Conservation (phyloP, 768 basidiomycete genomes). For the Gyrodon lividus region DNA sequence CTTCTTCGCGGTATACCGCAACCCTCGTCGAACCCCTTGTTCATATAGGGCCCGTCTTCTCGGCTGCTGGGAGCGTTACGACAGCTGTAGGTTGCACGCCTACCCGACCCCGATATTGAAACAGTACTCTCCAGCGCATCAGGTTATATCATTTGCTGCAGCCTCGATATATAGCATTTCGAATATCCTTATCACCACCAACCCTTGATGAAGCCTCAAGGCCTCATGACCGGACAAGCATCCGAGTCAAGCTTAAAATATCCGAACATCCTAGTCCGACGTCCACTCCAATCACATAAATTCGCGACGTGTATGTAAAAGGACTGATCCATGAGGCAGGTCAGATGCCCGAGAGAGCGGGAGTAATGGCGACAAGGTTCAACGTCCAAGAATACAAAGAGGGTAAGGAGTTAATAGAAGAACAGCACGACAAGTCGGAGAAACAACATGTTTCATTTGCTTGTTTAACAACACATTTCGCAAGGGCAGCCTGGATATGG, state of each 20-base stretch:
- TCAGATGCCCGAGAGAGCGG: neutral
- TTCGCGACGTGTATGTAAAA: neutral
- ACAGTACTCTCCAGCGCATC: too few relatives aligned
- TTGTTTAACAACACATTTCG: slow-evolving; percentile 66
- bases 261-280: neutral
- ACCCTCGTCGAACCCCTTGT: too few relatives aligned
- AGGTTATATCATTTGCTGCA: too few relatives aligned
- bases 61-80: too few relatives aligned
- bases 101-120: too few relatives aligned
- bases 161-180: too few relatives aligned
- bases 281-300: neutral
- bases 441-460: slow-evolving; percentile 1
- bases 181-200: too few relatives aligned
- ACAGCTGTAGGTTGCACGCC: too few relatives aligned
- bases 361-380: neutral
- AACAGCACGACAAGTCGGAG: neutral
- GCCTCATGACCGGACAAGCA: neutral
- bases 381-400: neutral
- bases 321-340: neutral
- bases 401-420: neutral
- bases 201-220: too few relatives aligned
- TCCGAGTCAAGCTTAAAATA: neutral
- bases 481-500: slow-evolving; percentile 64
- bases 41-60: too few relatives aligned
- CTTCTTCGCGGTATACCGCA: too few relatives aligned